phyloP scores from a whole-genome alignment of 176 grass and related monocot genomes.

The Triticum dicoccoides region DNA sequence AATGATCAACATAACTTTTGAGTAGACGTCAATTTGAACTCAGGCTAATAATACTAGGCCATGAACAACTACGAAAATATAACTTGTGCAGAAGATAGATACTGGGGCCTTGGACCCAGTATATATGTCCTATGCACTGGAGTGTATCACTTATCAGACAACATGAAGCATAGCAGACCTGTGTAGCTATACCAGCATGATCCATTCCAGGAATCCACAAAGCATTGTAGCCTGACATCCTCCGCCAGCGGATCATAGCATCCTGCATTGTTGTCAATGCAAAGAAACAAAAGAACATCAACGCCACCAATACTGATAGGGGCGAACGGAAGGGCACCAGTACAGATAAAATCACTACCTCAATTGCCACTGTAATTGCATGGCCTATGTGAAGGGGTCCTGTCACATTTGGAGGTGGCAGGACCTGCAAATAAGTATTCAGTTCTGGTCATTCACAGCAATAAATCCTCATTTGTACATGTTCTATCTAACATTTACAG shows the following conservation, averaged over 20 bases:
- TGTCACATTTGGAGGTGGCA: constrained; percentile 34
- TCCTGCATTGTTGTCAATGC: constrained; percentile 47
- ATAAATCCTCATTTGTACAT: neutral
- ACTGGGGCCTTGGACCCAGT: neutral
- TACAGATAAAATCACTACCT: constrained; percentile 40
- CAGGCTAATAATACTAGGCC: constrained; percentile 1
- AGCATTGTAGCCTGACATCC: constrained; percentile 69
- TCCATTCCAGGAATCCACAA: constrained; percentile 78
- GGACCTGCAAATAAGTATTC: constrained; percentile 36
- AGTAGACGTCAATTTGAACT: neutral
- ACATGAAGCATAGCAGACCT: constrained; percentile 38
- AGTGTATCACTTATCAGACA: constrained; percentile 1
- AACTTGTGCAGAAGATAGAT: neutral
- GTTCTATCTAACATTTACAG: neutral
- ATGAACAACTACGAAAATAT: neutral
- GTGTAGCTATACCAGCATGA: constrained; percentile 77
- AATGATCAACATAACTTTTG: neutral
- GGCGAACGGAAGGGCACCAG: neutral
- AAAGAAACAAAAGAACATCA: constrained; percentile 8
- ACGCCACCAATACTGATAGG: neutral
- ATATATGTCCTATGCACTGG: neutral
- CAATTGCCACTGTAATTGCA: constrained; percentile 70
- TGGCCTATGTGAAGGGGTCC: constrained; percentile 83
- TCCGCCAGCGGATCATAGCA: constrained; percentile 59
- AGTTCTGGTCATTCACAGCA: neutral